Conservation (phyloP, 768 basidiomycete species). For the Lepiota brunneoincarnata region DNA sequence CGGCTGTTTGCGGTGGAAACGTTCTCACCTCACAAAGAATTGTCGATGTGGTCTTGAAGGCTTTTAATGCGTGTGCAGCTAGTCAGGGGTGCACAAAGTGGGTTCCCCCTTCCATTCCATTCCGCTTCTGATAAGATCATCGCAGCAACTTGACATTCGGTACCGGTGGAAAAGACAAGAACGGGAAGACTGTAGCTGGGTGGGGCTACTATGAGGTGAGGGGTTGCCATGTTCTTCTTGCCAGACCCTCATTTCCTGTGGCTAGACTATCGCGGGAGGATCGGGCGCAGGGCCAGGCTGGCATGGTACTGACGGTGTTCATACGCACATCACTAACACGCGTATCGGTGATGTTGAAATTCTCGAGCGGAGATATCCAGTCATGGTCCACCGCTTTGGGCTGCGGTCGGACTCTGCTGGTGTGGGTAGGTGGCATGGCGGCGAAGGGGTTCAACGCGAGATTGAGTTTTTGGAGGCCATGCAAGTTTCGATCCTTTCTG, state of each 20-base stretch:
- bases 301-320: slow-evolving; percentile 93
- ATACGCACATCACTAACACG: slow-evolving; percentile 92
- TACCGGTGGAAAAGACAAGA: slow-evolving; percentile 79
- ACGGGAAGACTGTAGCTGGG: slow-evolving; percentile 71
- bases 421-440: slow-evolving; percentile 69
- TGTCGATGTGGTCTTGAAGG: slow-evolving; percentile 90
- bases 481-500: slow-evolving; percentile 86
- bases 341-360: slow-evolving; percentile 93
- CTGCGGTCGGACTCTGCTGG: slow-evolving; percentile 71
- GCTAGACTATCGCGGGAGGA: slow-evolving; percentile 89
- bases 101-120: slow-evolving; percentile 20
- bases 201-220: slow-evolving; percentile 89
- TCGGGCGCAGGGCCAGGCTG: slow-evolving; percentile 87
- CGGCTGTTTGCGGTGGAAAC: slow-evolving; percentile 92
- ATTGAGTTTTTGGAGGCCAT: slow-evolving; percentile 79
- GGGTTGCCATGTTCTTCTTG: neutral
- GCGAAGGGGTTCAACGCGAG: slow-evolving; percentile 82
- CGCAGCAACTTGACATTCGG: slow-evolving; percentile 86
- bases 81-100: slow-evolving; percentile 94
- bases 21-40: slow-evolving; percentile 91
- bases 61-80: slow-evolving; percentile 88
- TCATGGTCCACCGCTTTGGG: slow-evolving; percentile 84
- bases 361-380: slow-evolving; percentile 89
- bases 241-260: slow-evolving; percentile 3
- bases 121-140: slow-evolving; percentile 7